Evolutionary conservation across 331 rosid genomes (phyloP).

Genomic region (Malus hybrid): DNA sequence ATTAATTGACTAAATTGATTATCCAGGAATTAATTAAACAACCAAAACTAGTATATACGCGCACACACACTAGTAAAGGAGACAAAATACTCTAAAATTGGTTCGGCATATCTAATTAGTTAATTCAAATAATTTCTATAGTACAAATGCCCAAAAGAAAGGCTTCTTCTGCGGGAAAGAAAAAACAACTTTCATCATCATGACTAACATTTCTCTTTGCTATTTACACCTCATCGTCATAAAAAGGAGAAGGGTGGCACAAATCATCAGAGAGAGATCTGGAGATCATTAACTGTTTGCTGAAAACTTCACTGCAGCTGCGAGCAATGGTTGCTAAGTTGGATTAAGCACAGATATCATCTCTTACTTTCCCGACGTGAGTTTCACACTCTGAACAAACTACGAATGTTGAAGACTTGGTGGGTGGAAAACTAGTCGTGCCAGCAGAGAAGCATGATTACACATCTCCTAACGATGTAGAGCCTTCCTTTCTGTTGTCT

Average conservation of each 20-base stretch:
- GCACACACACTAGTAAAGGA: neutral
- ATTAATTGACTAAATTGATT: neutral
- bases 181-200: neutral
- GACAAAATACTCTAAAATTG: neutral
- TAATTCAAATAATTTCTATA: neutral
- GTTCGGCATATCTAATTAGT: neutral
- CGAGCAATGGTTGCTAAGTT: neutral
- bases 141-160: neutral
- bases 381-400: neutral
- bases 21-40: neutral
- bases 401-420: neutral
- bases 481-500: slow-evolving; percentile 73
- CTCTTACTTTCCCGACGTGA: neutral
- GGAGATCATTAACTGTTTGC: neutral
- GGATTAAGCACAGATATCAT: neutral
- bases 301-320: neutral
- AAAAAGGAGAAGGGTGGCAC: neutral
- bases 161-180: neutral
- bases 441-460: slow-evolving; percentile 88
- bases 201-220: slow-evolving; percentile 18
- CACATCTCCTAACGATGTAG: slow-evolving; percentile 76
- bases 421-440: slow-evolving; percentile 37
- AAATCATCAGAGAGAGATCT: neutral
- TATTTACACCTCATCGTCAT: slow-evolving; percentile 31
- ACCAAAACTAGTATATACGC: neutral